These are phyloP conservation scores for Xylariaceae sp. DNA, from an alignment of 2,329 filamentous ascomycete genomes.

Conservation along the genomic window DNA sequence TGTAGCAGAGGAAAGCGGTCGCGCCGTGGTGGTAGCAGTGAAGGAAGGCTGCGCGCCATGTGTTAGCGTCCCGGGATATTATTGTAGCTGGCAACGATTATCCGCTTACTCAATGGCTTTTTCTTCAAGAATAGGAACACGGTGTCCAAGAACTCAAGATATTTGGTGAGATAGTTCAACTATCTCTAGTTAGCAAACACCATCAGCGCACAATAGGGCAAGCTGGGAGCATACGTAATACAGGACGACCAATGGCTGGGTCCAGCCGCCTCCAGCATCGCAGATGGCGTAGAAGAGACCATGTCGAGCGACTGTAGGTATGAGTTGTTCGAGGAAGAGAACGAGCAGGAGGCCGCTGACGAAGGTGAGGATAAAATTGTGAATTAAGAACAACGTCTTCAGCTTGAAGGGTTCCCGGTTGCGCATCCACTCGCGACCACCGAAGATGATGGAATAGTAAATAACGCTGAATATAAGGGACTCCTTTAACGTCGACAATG, in stretches of 20 bases:
- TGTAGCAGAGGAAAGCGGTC: slow-evolving; percentile 95
- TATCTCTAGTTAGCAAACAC: slow-evolving; percentile 46
- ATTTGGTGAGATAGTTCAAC: slow-evolving; percentile 98
- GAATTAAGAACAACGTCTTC: slow-evolving; percentile 84
- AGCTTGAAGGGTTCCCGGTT: slow-evolving; percentile 80
- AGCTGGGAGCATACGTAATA: slow-evolving; percentile 73
- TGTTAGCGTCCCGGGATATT: slow-evolving; percentile 3
- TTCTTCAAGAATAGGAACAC: slow-evolving; percentile 98
- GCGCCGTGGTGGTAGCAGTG: slow-evolving; percentile 99
- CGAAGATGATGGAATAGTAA: slow-evolving; percentile 94
- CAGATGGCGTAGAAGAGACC: slow-evolving; percentile 92
- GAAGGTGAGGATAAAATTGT: slow-evolving; percentile 90
- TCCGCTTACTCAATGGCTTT: slow-evolving; percentile 78
- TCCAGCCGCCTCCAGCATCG: slow-evolving; percentile 79
- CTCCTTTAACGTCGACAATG: slow-evolving; percentile 84
- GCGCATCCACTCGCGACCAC: slow-evolving; percentile 88
- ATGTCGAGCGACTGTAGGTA: slow-evolving; percentile 73
- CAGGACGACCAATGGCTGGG: slow-evolving; percentile 82
- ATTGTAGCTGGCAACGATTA: not conserved
- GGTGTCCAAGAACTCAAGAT: slow-evolving; percentile 91
- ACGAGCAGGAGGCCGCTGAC: slow-evolving; percentile 77
- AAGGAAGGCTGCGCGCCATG: slow-evolving; percentile 65
- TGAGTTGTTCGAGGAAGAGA: slow-evolving; percentile 86
- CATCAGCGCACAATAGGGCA: not conserved
- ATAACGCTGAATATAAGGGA: slow-evolving; percentile 74